phyloP scores from a whole-genome alignment of 768 basidiomycete species.

The Calocera cornea region DNA sequence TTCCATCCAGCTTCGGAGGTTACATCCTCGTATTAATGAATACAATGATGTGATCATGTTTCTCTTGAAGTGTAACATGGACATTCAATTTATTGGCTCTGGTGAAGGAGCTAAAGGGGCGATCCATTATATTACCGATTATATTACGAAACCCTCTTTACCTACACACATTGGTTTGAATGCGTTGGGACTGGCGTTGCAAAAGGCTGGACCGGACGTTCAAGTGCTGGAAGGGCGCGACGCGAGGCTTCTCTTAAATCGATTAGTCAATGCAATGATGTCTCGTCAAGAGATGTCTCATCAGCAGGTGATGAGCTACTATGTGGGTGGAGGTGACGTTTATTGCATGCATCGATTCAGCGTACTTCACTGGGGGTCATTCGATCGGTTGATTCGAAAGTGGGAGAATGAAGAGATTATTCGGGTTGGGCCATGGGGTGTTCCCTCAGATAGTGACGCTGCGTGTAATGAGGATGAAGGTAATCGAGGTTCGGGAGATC shows the following conservation, averaged over 20 bases:
- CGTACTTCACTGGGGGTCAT: constrained; percentile 5
- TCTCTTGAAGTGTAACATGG: constrained; percentile 32
- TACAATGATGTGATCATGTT: constrained; percentile 31
- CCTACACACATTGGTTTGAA: constrained; percentile 26
- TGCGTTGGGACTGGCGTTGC: background rate
- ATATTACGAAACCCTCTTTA: constrained; percentile 34
- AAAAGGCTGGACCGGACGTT: background rate
- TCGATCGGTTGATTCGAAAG: too few species aligned
- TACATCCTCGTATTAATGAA: constrained; percentile 33
- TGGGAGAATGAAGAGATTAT: too few species aligned
- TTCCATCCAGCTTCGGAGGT: constrained; percentile 19
- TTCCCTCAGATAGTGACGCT: too few species aligned
- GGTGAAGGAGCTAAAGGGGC: constrained; percentile 32
- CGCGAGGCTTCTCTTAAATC: background rate
- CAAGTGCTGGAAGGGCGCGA: background rate
- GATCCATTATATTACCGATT: constrained; percentile 36
- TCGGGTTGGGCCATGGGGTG: too few species aligned
- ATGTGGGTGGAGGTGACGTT: constrained; percentile 17
- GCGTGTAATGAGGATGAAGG: too few species aligned
- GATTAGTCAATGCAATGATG: background rate
- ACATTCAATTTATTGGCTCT: constrained; percentile 35
- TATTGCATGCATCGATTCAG: constrained; percentile 16
- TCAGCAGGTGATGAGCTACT: constrained; percentile 22
- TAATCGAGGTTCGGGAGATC: too few species aligned
- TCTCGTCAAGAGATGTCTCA: constrained; percentile 21